phyloP scores from a whole-genome alignment of 2,329 filamentous ascomycete genomes.

The Aureobasidium sp. region DNA sequence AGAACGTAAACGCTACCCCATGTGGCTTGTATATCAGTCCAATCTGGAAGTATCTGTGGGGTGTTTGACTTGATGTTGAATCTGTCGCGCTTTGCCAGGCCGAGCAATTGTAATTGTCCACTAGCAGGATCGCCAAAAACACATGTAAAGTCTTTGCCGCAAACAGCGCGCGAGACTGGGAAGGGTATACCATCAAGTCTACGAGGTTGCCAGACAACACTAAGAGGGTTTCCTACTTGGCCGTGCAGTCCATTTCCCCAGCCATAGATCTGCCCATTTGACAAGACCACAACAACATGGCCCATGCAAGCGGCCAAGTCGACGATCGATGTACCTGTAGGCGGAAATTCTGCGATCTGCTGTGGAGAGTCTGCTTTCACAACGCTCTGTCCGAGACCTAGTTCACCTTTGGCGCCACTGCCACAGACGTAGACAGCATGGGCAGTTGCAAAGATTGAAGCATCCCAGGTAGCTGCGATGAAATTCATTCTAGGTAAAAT shows the following conservation, averaged over 20 bases:
- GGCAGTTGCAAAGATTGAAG: conserved; percentile 54
- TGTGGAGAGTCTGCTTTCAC: conserved; percentile 32
- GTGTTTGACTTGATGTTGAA: conserved; percentile 39
- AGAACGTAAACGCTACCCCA: conserved; percentile 80
- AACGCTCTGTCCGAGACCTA: conserved; percentile 51
- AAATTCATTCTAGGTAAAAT: conserved; percentile 26
- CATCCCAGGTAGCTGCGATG: conserved; percentile 72
- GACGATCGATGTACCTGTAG: conserved; percentile 49
- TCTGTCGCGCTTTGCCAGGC: conserved; percentile 68
- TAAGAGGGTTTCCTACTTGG: conserved; percentile 61
- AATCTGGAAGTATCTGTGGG: conserved; percentile 48
- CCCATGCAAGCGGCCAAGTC: conserved; percentile 68
- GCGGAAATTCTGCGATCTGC: conserved; percentile 58
- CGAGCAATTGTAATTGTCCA: conserved; percentile 62
- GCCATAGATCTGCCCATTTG: conserved; percentile 70
- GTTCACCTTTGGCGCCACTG: conserved; percentile 61
- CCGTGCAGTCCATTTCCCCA: conserved; percentile 87
- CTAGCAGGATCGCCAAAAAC: conserved; percentile 49
- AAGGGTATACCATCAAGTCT: conserved; percentile 57
- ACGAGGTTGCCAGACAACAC: conserved; percentile 52
- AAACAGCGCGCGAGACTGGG: conserved; percentile 59
- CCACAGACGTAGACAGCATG: conserved; percentile 59
- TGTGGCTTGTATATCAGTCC: conserved; percentile 65
- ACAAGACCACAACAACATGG: conserved; percentile 67
- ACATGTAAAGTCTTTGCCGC: conserved; percentile 81